Evolutionary conservation across 257 asterid genomes (phyloP).

Genomic region (Eustoma russellianum): DNA sequence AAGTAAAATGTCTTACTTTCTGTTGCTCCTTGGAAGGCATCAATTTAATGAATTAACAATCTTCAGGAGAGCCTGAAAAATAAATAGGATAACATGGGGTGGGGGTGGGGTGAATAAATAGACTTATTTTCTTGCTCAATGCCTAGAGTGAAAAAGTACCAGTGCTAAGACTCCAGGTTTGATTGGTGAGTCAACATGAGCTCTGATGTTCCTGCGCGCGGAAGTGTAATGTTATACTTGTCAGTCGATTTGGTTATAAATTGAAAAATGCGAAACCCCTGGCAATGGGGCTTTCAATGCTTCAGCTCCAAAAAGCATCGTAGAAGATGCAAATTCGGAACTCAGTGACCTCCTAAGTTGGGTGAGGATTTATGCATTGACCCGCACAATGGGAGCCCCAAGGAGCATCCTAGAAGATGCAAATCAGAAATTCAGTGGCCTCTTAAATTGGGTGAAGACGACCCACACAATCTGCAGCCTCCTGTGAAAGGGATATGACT

Average conservation of each 20-base stretch:
- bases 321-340: no score
- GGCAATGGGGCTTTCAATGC: no score
- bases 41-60: slow-evolving; percentile 40
- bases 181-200: slow-evolving; percentile 54
- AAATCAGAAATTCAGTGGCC: no score
- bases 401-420: no score
- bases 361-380: no score
- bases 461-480: no score
- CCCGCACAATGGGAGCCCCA: no score
- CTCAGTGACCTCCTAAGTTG: no score
- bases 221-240: not conserved
- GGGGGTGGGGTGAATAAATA: slow-evolving; percentile 2
- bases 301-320: no score
- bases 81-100: not conserved
- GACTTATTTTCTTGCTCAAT: no score
- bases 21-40: slow-evolving; percentile 60
- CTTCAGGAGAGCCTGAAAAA: slow-evolving; percentile 43
- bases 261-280: no score
- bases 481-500: slow-evolving; percentile 62
- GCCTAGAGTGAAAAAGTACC: slow-evolving; percentile 19
- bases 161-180: slow-evolving; percentile 56
- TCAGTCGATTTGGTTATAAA: not conserved
- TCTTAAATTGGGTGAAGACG: no score
- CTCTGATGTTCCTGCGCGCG: slow-evolving; percentile 54
- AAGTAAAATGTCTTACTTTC: slow-evolving; percentile 38